Evolutionary conservation across 208 protist species (phyloP).

Genomic region (Leishmania braziliensis): DNA sequence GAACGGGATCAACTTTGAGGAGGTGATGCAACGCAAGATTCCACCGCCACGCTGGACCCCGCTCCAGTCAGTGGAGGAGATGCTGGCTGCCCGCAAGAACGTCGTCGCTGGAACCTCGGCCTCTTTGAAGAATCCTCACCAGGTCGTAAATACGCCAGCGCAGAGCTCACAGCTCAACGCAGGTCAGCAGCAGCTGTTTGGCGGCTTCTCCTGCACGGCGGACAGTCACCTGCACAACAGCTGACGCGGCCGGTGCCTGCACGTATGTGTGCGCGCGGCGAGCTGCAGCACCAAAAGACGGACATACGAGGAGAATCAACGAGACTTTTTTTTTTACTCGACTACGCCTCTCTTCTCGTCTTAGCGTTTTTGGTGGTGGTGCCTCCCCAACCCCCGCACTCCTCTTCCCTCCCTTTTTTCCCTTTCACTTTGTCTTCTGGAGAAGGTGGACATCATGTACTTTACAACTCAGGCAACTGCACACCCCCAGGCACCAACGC

Average conservation of each 20-base stretch:
- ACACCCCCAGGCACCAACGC: background rate
- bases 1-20: slow-evolving; percentile 90
- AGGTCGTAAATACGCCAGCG: slow-evolving; percentile 87
- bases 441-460: background rate
- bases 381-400: background rate
- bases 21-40: slow-evolving; percentile 86
- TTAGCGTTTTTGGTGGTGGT: background rate
- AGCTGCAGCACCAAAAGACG: background rate
- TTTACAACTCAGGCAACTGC: background rate
- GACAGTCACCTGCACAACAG: slow-evolving; percentile 77
- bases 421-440: background rate
- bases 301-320: background rate
- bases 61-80: slow-evolving; percentile 80
- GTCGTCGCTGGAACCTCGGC: slow-evolving; percentile 12
- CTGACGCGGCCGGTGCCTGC: background rate
- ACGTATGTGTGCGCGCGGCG: background rate
- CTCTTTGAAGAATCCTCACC: slow-evolving; percentile 62
- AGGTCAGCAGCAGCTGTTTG: slow-evolving; percentile 90
- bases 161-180: slow-evolving; percentile 81
- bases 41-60: slow-evolving; percentile 84
- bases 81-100: slow-evolving; percentile 62
- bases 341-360: background rate
- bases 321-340: background rate
- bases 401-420: background rate
- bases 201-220: slow-evolving; percentile 90